These are phyloP conservation scores for Oryza rufipogon DNA, from an alignment of 176 grass and related monocot species.

Conservation along the genomic window DNA sequence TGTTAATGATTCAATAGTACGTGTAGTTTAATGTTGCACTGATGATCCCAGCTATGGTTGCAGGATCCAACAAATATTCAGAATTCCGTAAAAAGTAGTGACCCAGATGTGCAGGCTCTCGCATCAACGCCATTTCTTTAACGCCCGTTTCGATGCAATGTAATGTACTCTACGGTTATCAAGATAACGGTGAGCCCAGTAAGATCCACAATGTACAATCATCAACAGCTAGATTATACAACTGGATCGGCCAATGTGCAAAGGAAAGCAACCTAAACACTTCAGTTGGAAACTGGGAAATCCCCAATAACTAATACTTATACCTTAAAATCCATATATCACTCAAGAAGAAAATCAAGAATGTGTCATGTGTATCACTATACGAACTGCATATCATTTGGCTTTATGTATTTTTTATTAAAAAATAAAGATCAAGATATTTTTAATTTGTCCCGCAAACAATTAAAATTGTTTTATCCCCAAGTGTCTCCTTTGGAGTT, in stretches of 20 bases:
- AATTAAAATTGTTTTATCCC: no score
- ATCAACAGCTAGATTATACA: neutral
- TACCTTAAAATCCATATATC: neutral
- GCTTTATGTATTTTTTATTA: no score
- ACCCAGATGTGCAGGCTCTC: slow-evolving; percentile 18
- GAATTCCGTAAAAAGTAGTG: slow-evolving; percentile 15
- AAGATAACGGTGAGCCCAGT: slow-evolving; percentile 36
- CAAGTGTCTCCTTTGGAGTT: neutral
- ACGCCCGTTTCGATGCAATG: slow-evolving; percentile 25
- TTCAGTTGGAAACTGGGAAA: neutral
- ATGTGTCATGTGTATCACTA: neutral
- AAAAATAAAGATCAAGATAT: no score
- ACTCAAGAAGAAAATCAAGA: neutral
- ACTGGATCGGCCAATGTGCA: neutral
- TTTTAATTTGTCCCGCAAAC: no score
- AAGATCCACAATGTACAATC: slow-evolving; percentile 31
- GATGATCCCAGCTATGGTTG: slow-evolving; percentile 30
- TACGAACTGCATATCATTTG: neutral
- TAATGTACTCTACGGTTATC: neutral
- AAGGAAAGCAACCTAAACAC: neutral
- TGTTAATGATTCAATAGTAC: slow-evolving; percentile 7
- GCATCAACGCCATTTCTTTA: slow-evolving; percentile 29
- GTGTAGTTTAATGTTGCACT: slow-evolving; percentile 8
- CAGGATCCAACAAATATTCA: slow-evolving; percentile 55
- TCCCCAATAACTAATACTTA: neutral